These are phyloP conservation scores for Aspergillus sp. DNA, from an alignment of 2,329 filamentous ascomycete species.

Conservation along the genomic window DNA sequence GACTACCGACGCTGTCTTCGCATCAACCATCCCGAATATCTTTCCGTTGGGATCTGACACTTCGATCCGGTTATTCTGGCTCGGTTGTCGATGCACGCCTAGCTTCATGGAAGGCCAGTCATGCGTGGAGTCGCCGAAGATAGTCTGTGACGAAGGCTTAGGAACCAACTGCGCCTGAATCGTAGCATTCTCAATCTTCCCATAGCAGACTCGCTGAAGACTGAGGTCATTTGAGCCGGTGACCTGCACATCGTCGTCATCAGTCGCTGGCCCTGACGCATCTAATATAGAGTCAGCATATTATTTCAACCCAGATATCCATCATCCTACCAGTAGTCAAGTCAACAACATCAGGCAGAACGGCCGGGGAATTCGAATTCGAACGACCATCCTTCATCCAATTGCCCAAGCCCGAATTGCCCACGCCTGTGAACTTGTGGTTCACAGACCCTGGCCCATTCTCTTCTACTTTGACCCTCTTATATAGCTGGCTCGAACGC, in stretches of 20 bases:
- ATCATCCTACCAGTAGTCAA: slow-evolving; percentile 42
- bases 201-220: slow-evolving; percentile 77
- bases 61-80: slow-evolving; percentile 63
- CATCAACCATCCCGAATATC: slow-evolving; percentile 76
- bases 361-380: slow-evolving; percentile 42
- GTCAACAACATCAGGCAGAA: slow-evolving; percentile 55
- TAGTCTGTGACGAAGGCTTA: slow-evolving; percentile 62
- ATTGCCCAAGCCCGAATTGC: slow-evolving; percentile 62
- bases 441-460: slow-evolving; percentile 43
- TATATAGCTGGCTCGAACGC: slow-evolving; percentile 62
- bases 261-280: slow-evolving; percentile 23
- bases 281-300: slow-evolving; percentile 28
- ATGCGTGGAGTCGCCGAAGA: slow-evolving; percentile 56
- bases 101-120: slow-evolving; percentile 76
- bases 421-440: slow-evolving; percentile 47
- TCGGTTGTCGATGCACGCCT: slow-evolving; percentile 61
- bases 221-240: slow-evolving; percentile 60
- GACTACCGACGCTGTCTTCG: slow-evolving; percentile 65
- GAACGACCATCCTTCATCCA: slow-evolving; percentile 66
- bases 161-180: slow-evolving; percentile 71
- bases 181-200: slow-evolving; percentile 68
- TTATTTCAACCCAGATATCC: neutral
- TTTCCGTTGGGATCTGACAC: slow-evolving; percentile 71
- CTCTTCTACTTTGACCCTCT: slow-evolving; percentile 63
- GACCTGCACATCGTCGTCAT: slow-evolving; percentile 43